Base-by-base conservation (phyloP, 352 stramenopile genomes). In the Globisporangium orthogonon region DNA sequence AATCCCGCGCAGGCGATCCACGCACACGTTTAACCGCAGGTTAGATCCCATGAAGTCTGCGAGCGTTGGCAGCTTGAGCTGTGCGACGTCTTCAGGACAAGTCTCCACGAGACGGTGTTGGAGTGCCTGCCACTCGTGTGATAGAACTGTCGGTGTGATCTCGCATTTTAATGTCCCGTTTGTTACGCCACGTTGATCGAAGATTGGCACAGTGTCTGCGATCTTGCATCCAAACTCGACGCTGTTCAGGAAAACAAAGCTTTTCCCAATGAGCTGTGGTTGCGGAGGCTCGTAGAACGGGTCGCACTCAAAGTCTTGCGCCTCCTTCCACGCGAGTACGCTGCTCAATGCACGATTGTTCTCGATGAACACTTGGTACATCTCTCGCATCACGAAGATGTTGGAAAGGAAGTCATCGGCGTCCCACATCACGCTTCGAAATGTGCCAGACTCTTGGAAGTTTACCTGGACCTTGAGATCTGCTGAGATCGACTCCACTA, bases 311-410 rank as follows among this genome's bases (percentile, higher is more conserved):
- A 63, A 54, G 0, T 76, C 66, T 28, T 76, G 73, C 0, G 52
- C 66, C 10, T 56, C 57, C 59, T 67, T 67, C 72, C 70, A 77
- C 4, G 53, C 59, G n/a, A 68, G 58, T 15, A 68, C 54, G 41
- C 70, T 70, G 1, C 58, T 30, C 18, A 83, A 30, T 7, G 74
- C 60, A 7, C 86, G 78, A 23, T 76, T 89, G 53, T 83, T 77
- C 52, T 87, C 74, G 46, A 94, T 88, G 45, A 92, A 93, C 7
- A 83, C 73, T 54, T 94, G 83, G 52, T 96, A 96, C 69, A 95
- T 89, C 58, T 95, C 85, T 13, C 86, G 76, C 87, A 96, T 96
- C 13, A 74, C 60, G 53, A 90, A 95, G 17, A 95, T 59, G 18
- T 76, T 86, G 37, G 78, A 61, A 29, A 91, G 70, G 54, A 96